Evolutionary conservation across 257 asterid species (phyloP).

Genomic region (Ehretia macrophylla): DNA sequence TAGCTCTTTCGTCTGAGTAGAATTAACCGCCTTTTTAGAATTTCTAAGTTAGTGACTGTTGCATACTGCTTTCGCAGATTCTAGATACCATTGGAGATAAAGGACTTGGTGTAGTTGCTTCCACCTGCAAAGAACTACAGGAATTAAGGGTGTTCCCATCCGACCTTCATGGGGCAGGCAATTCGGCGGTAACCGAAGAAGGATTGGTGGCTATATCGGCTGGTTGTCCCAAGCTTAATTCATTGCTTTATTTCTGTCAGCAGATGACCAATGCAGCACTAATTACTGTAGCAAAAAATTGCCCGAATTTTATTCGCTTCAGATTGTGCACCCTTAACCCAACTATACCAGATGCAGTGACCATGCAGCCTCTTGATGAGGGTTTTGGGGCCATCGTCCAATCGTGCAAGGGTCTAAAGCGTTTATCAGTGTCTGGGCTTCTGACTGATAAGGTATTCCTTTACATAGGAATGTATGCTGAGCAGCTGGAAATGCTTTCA

Average conservation of each 20-base stretch:
- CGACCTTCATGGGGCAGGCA: constrained; percentile 38
- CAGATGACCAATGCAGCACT: constrained; percentile 89
- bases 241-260: constrained; percentile 64
- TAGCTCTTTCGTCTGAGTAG: not conserved
- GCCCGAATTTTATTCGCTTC: constrained; percentile 80
- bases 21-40: not conserved
- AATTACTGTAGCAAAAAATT: constrained; percentile 66
- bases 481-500: constrained; percentile 83
- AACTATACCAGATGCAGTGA: constrained; percentile 59
- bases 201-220: constrained; percentile 77
- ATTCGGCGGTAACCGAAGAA: constrained; percentile 64
- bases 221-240: constrained; percentile 82
- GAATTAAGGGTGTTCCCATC: constrained; percentile 76
- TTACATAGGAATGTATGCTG: constrained; percentile 82
- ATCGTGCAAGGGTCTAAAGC: constrained; percentile 75
- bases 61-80: constrained; percentile 32
- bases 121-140: constrained; percentile 66
- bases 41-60: not conserved
- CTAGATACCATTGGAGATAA: constrained; percentile 70
- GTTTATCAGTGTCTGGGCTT: constrained; percentile 71
- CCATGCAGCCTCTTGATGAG: constrained; percentile 74
- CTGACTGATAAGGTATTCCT: constrained; percentile 67
- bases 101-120: constrained; percentile 60
- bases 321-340: constrained; percentile 63
- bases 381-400: constrained; percentile 91